Base-by-base conservation (phyloP, 2,329 filamentous ascomycete species). In the Pseudocercospora crystallina region DNA sequence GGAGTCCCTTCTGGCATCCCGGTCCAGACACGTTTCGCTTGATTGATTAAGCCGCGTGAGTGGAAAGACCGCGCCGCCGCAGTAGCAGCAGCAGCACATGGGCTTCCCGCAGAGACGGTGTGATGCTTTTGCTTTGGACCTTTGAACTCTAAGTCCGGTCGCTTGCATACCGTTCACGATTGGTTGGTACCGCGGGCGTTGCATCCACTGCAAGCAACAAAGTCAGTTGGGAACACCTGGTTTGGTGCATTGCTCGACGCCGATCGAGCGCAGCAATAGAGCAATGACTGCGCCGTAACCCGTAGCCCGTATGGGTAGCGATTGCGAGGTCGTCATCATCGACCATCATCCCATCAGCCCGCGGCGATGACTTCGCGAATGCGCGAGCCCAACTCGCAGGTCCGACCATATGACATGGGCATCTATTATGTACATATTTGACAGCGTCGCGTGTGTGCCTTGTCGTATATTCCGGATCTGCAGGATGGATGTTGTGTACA, bases 401-500 rank as follows among this genome's bases (percentile, higher is more conserved):
- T 17, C 13, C 41, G 38, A 34, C 14, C 20, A 30, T 15, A 35
- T 35, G 17, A 33, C 15, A 15, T 17, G 3, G 7, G 26, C 26
- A 10, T 37, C n/a, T 26, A 37, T n/a, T n/a, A n/a, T n/a, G n/a
- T n/a, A n/a, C n/a, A n/a, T n/a, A n/a, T 36, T n/a, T 26, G 20
- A 31, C 8, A 33, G 9, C 30, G 33, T 17, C 33, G 33, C 29
- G 15, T 9, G 15, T 46, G 12, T 45, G 15, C 43, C 32, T 45
- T 33, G n/a, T 38, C 39, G 20, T 38, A 29, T 39, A 14, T 30
- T 42, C 43, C 38, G 48, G 50, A 53, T 53, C 50, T 44, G 50
- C 45, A 39, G 40, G 45, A 48, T 53, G 45, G 47, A 49, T 49
- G 41, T 42, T 49, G 42, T 49, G 41, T 45, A 45, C 41, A 35